Evolutionary conservation across 768 basidiomycete genomes (phyloP).

Genomic region (Kwoniella bestiolae): DNA sequence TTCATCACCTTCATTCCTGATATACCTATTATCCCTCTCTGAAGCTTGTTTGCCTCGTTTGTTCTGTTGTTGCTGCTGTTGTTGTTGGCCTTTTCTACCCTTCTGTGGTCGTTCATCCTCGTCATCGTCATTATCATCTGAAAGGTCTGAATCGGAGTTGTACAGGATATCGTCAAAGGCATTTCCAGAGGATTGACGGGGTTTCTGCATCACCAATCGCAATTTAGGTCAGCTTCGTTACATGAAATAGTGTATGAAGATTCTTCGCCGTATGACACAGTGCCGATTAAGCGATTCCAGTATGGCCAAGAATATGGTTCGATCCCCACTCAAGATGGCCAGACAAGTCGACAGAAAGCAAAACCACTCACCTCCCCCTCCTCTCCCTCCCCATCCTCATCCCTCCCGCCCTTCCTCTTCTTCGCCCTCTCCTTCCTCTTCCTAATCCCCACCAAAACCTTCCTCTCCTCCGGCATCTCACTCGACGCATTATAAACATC

Average conservation of each 20-base stretch:
- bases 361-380: constrained; percentile 60
- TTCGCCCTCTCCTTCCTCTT: constrained; percentile 93
- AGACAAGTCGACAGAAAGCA: constrained; percentile 16
- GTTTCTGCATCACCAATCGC: constrained; percentile 54
- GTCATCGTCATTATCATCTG: constrained; percentile 61
- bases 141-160: constrained; percentile 90
- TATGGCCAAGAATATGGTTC: not conserved
- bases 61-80: constrained; percentile 21
- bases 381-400: constrained; percentile 64
- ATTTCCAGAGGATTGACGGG: constrained; percentile 70
- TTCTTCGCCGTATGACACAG: too few relatives aligned
- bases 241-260: too few relatives aligned
- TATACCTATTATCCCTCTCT: constrained; percentile 64
- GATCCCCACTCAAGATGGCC: not conserved
- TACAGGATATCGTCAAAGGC: constrained; percentile 98
- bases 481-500: constrained; percentile 70
- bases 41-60: constrained; percentile 49
- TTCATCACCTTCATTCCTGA: constrained; percentile 85
- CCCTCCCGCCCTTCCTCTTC: constrained; percentile 70
- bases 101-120: constrained; percentile 14
- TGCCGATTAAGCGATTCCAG: too few relatives aligned
- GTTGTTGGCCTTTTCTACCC: constrained; percentile 26
- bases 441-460: constrained; percentile 90
- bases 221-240: not conserved
- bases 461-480: constrained; percentile 69